A percentile compares a stretch with the other conserved stretches of the same genome.
Evolutionary conservation across 805 yeast species (phyloP).

Genomic region (Myxozyma udenii): DNA sequence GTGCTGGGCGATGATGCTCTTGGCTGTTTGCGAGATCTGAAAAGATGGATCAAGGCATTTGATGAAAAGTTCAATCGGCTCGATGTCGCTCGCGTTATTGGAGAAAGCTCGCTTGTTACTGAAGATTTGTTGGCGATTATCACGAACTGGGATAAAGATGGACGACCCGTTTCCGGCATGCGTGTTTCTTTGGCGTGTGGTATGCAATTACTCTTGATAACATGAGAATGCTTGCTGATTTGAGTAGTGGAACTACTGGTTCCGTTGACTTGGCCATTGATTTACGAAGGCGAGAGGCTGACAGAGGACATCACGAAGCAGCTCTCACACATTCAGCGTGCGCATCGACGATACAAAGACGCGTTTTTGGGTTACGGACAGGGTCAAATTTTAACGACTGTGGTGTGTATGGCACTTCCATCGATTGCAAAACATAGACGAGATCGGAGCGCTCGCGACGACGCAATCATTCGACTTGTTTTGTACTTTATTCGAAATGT

Average conservation of each 20-base stretch:
- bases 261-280: constrained; percentile 81
- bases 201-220: constrained; percentile 3
- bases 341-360: constrained; percentile 70
- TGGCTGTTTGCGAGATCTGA: constrained; percentile 82
- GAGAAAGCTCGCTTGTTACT: constrained; percentile 68
- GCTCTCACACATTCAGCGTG: constrained; percentile 59
- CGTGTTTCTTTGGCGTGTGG: constrained; percentile 61
- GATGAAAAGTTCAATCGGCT: constrained; percentile 69
- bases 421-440: constrained; percentile 50
- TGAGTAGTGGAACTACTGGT: constrained; percentile 67
- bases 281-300: constrained; percentile 56
- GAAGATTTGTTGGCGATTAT: constrained; percentile 74
- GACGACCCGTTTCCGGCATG: constrained; percentile 31
- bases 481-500: constrained; percentile 73
- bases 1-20: constrained; percentile 82
- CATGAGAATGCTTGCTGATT: not conserved
- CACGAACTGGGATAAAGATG: constrained; percentile 60
- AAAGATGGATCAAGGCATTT: constrained; percentile 79
- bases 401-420: constrained; percentile 65
- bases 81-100: constrained; percentile 85
- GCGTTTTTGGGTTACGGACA: constrained; percentile 54
- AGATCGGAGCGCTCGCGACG: constrained; percentile 68
- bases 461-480: constrained; percentile 66
- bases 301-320: constrained; percentile 55
- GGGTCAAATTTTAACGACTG: constrained; percentile 65